Base-by-base conservation (phyloP, 441 rosid genomes). In the Syzygium malaccense region DNA sequence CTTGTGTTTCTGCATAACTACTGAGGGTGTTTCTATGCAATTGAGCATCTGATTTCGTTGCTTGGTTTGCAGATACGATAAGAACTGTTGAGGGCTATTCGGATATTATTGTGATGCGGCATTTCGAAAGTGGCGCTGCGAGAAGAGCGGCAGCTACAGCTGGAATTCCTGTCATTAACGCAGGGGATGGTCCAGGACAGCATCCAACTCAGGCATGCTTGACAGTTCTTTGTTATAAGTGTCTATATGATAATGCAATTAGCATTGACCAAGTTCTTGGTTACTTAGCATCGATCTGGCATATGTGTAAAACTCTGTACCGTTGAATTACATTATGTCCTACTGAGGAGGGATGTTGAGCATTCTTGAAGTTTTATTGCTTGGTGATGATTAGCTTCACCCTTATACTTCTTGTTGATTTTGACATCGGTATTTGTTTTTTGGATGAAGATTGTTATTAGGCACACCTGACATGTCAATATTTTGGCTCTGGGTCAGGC, bases 151-250 rank as follows among this genome's bases (percentile, higher is more conserved):
- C 99, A 25, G 92, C 95, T 49, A 95, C 98, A 8, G 98, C 99
- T 26, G 89, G 91, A 79, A 93, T 98, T 94, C 99, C 99, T 37
- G 91, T 98, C 83, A 95, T 98, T 86, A 98, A 97, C 88, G 99
- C 99, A 33, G 99, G 99, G 85, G 99, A 98, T 92, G 99, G 99
- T 85, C 99, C 99, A 54, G 99, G 99, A 90, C 97, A 98, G 88
- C 99, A 98, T 92, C 99, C 99, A 32, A 96, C 98, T 79, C 99
- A 98, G 97, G 99, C 97, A 60, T 85, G 90, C 51, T 41, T 14
- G 20, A 51, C 9, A 32, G 4, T 20, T 71, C 49, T 71, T 71
- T 37, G n/a, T 71, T 20, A 37, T 12, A 14, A 71, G 28, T 37
- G 28, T 37, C 2, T 71, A 33, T 23, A 71, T 5, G 80, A 71